Evolutionary conservation across 2,329 filamentous ascomycete genomes (phyloP).

Genomic region (Orbilia quercus): DNA sequence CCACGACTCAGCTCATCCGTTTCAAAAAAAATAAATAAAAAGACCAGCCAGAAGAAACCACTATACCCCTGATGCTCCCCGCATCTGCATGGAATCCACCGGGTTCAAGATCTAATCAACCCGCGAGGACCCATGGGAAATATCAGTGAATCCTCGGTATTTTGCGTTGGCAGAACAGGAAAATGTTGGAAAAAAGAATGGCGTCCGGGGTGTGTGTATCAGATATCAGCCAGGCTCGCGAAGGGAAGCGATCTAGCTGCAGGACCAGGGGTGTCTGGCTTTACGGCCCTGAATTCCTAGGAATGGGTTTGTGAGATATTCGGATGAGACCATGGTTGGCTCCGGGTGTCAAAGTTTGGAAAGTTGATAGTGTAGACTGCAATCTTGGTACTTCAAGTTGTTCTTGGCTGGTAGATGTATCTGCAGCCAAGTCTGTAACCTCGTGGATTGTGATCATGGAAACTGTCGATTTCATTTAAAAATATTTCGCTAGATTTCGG

Average conservation of each 20-base stretch:
- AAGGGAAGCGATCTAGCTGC: constrained; percentile 42
- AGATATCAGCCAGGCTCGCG: constrained; percentile 24
- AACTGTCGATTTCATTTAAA: not conserved
- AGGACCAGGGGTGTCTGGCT: constrained; percentile 47
- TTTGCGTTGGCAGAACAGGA: constrained; percentile 24
- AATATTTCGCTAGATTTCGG: constrained; percentile 10
- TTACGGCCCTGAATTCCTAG: constrained; percentile 50
- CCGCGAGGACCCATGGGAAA: constrained; percentile 20
- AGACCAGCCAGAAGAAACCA: constrained; percentile 22
- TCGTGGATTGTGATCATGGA: constrained; percentile 4
- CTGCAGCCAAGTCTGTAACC: not conserved
- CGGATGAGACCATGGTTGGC: constrained; percentile 24
- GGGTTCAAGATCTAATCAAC: not conserved
- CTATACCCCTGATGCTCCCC: constrained; percentile 9
- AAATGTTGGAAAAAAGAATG: constrained; percentile 4
- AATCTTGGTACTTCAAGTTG: too few species aligned
- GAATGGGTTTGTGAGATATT: not conserved
- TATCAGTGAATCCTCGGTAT: too few species aligned
- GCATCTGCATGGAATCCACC: constrained; percentile 8
- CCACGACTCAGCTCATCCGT: constrained; percentile 12
- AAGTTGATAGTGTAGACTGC: too few species aligned
- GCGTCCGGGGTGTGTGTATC: constrained; percentile 8
- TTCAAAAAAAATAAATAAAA: not conserved
- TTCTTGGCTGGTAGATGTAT: not conserved
- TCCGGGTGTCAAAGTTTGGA: constrained; percentile 1